Base-by-base conservation (phyloP, 2,329 filamentous ascomycete genomes). In the Hirsutella minnesotensis region DNA sequence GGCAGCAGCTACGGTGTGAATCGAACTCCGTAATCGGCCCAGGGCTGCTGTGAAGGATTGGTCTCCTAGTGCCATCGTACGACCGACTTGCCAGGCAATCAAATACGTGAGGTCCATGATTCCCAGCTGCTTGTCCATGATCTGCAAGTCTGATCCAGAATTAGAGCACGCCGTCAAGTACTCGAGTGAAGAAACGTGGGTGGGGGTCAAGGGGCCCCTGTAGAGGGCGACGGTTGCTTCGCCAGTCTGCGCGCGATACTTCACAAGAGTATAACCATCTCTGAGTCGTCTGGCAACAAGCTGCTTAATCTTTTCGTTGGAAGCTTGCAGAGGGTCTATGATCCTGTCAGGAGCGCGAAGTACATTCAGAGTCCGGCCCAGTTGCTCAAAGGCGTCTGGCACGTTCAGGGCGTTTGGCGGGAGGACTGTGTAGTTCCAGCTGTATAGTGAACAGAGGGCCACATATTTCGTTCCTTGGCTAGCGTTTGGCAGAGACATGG, bases 91-190 rank as follows among this genome's bases (percentile, higher is more conserved):
- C 68, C 68, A 72, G 0, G 68, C 68, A 0, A 53, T 42, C 0
- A 59, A 60, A 49, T 70, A 72, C 0, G 61, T 62, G 1, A 69
- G 40, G 45, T 71, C 68, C 59, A 70, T 66, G 5, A 70, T 48
- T 0, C 62, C 62, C 0, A 60, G 4, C 2, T 59, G 31, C 8
- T 47, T 42, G 37, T 71, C 67, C 0, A 69, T 42, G 16, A 70
- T 60, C 44, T 65, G 58, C n/a, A 65, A 49, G 24, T 67, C 58
- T 0, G 46, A 39, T 0, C 61, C 59, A 0, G 51, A 57, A 34
- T 55, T 65, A 8, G 65, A 67, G 15, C 41, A 45, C 1, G 38
- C 38, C 1, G 42, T 44, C 30, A 50, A 13, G 18, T 44, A 37
- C 2, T 39, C 35, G 5, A 34, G 22, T 3, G 36, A 42, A 1